Evolutionary conservation across 2,329 filamentous ascomycete genomes (phyloP).

Genomic region (Fusarium robinianum): DNA sequence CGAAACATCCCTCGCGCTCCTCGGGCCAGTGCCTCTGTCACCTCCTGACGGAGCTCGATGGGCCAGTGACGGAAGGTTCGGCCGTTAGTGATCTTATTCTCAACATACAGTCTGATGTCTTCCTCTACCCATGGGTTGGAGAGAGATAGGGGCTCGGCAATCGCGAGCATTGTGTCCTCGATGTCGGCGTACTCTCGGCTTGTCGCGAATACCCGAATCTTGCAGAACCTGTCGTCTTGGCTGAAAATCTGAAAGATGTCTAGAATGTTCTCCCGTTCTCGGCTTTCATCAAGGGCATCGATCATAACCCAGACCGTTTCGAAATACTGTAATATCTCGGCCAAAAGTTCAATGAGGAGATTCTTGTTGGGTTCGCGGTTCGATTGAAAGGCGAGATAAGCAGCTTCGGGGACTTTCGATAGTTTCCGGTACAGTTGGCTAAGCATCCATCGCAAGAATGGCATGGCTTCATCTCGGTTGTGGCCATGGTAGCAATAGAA

Average conservation of each 20-base stretch:
- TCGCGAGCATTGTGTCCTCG: neutral
- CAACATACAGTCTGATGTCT: constrained; percentile 1
- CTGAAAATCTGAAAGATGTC: neutral
- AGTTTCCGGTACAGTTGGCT: neutral
- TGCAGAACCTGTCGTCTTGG: neutral
- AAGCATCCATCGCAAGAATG: constrained; percentile 3
- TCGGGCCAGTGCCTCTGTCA: neutral
- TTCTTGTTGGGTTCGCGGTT: neutral
- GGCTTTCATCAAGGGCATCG: constrained; percentile 8
- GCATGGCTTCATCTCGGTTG: neutral
- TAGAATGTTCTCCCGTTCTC: neutral
- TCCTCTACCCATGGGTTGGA: constrained; percentile 1
- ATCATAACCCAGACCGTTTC: neutral
- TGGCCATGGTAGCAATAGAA: constrained; percentile 4
- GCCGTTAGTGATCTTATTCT: neutral
- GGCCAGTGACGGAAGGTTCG: neutral
- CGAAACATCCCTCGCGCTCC: constrained; percentile 5
- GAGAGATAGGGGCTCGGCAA: neutral
- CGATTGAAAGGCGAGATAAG: neutral
- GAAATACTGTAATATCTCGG: neutral
- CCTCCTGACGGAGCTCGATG: neutral
- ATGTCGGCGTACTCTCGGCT: constrained; percentile 7
- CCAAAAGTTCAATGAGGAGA: neutral
- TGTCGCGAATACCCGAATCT: constrained; percentile 3
- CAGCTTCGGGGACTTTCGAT: neutral